Evolutionary conservation across 1,284 basidiomycete species (phyloP), one percentile per base, ranked within the genome.

Genomic region (Cutaneotrichosporon cutaneum): DNA sequence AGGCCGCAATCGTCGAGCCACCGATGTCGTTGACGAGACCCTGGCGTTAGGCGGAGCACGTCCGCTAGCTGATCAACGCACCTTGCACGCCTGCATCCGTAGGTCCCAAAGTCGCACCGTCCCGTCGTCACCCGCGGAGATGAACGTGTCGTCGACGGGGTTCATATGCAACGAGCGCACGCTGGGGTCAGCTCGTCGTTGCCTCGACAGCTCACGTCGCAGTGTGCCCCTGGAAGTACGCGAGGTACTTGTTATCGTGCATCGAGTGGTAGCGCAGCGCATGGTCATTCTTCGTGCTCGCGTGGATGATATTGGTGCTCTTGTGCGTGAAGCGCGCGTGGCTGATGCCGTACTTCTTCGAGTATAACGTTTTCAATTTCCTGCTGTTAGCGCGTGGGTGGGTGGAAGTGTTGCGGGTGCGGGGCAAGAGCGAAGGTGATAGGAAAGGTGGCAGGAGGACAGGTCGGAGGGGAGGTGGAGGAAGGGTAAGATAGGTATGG

Each of bases 91-190:
- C 1, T 87, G 86, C 18, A 87, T 83, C 36, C 94, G 87, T 48
- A 98, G 82, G 78, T 99, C 96, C 96, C 96, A 99, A 22, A 99
- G 80, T 42, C 93, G 85, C n/a, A 99, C 93, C 1, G 93, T 94
- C 70, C 90, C 92, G 81, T 99, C 94, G 70, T 91, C 83, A 0
- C 94, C 92, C 1, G 88, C 91, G 8, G 94, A 96, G 82, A 99
- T 87, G 80, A 99, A 98, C 0, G 90, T 90, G 73, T 99, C 95
- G 73, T 97, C 90, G 2, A 89, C 84, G 0, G 96, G 96, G 4
- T 90, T 94, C 71, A 98, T 88, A 73, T 95, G 90, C 14, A 99
- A 81, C 0, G 94, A 94, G 26, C 91, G 85, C 4, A 99, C 96
- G 61, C 87, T 82, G 66, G 5, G 10, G 18, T 42, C 10, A 26